These are phyloP conservation scores for Nemania bipapillata DNA, from an alignment of 2,329 filamentous ascomycete species.

Conservation along the genomic window DNA sequence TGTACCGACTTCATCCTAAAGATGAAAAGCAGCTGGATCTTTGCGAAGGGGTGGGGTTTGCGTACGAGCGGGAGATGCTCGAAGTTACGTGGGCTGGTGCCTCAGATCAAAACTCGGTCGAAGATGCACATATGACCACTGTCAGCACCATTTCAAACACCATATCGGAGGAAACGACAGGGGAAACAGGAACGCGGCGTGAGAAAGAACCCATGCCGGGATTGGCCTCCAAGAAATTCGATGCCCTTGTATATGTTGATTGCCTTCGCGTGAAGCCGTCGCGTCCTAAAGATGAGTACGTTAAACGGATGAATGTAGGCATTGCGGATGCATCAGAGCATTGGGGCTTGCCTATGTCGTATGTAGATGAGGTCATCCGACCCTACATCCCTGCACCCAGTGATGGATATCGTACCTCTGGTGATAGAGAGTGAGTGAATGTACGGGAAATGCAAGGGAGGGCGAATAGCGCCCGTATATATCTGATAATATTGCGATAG, in stretches of 20 bases:
- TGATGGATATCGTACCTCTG: not conserved
- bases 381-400: conserved; percentile 15
- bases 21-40: conserved; percentile 66
- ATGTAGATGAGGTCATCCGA: conserved; percentile 52
- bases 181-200: not conserved
- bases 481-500: too few species aligned
- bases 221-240: conserved; percentile 38
- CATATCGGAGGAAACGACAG: not conserved
- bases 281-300: conserved; percentile 66
- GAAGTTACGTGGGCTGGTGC: conserved; percentile 11
- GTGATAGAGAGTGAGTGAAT: too few species aligned
- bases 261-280: conserved; percentile 53
- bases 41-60: conserved; percentile 71
- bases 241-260: conserved; percentile 71
- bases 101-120: conserved; percentile 15
- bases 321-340: conserved; percentile 67
- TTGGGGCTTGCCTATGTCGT: conserved; percentile 65
- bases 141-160: not conserved
- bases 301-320: conserved; percentile 71
- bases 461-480: too few species aligned
- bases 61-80: conserved; percentile 63
- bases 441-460: too few species aligned
- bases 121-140: not conserved
- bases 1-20: conserved; percentile 62
- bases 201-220: not conserved